Base-by-base conservation (phyloP, 352 stramenopile species). In the Blastocystis sp. region DNA sequence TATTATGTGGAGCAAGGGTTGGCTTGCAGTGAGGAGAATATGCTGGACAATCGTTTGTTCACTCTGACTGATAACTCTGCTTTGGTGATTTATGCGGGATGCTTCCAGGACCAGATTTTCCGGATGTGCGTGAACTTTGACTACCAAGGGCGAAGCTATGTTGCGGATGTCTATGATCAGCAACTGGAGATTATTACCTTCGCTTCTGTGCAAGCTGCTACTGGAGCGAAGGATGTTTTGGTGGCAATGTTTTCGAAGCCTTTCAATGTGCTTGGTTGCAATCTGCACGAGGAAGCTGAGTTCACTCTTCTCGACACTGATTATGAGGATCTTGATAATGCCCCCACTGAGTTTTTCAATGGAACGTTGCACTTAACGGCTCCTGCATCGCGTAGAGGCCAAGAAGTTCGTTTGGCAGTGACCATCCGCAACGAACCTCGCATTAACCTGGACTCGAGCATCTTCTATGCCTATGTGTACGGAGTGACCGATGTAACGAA, bases 111-210 rank as follows among this genome's bases (percentile, higher is more conserved):
- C 34, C 50, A 53, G 53, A 23, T 43, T 9, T 84, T 68, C 73
- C 53, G 55, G n/a, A 84, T 84, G 73, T 84, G 73, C 39, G 73
- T 84, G 34, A 69, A 84, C 50, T 84, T 84, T 45, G 45, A 41
- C 6, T 84, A 84, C 50, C 43, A 45, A 15, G 34, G 47, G 13
- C 43, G 50, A 29, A 20, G 6, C 7, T 84, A 66, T 29, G 47
- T 84, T 5, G 73, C 73, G 26, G 47, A 84, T 45, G 62, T 84
- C 53, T 66, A 39, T 23, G 20, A 20, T 20, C 73, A 84, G 73
- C 29, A 34, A n/a, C 73, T 84, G 45, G 73, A 84, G 50, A 84
- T 84, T 43, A 55, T 84, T 13, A 84, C 73, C 20, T 84, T 84
- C 50, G 53, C 73, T 11, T 41, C 23, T 5, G 73, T 84, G 50